Evolutionary conservation across 2,329 filamentous ascomycete species (phyloP).

Genomic region (Albophoma yamanashiensis): DNA sequence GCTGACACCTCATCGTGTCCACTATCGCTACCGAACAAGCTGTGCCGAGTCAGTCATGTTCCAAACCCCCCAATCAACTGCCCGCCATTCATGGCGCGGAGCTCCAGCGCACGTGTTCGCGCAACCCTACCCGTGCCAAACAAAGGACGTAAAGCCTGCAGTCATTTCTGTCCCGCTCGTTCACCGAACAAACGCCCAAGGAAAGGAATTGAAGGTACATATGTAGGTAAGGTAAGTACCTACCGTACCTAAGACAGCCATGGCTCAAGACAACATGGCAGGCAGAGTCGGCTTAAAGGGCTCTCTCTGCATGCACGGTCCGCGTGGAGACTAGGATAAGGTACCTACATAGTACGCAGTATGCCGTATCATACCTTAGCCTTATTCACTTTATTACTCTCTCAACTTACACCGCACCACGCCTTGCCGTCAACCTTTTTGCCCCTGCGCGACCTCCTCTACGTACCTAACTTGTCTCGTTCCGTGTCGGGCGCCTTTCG

Average conservation of each 20-base stretch:
- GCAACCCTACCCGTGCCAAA: background rate
- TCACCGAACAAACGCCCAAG: background rate
- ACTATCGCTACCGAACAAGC: background rate
- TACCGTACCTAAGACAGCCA: background rate
- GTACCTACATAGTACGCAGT: no score
- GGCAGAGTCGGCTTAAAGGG: no score
- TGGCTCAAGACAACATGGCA: background rate
- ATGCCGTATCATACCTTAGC: no score
- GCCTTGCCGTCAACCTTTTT: no score
- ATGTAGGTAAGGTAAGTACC: no score
- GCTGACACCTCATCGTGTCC: background rate
- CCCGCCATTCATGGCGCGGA: background rate
- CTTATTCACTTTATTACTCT: no score
- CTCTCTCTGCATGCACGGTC: no score
- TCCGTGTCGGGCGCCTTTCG: no score
- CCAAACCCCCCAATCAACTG: background rate
- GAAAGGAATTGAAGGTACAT: no score
- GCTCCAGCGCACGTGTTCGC: background rate
- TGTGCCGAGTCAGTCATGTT: background rate
- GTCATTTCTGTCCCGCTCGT: background rate
- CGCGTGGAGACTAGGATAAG: no score
- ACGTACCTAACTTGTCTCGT: no score
- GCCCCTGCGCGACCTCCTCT: background rate
- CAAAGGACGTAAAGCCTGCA: background rate
- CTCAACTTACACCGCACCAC: no score